phyloP scores from a whole-genome alignment of 2,329 filamentous ascomycete species.

The Coleophoma cylindrospora region DNA sequence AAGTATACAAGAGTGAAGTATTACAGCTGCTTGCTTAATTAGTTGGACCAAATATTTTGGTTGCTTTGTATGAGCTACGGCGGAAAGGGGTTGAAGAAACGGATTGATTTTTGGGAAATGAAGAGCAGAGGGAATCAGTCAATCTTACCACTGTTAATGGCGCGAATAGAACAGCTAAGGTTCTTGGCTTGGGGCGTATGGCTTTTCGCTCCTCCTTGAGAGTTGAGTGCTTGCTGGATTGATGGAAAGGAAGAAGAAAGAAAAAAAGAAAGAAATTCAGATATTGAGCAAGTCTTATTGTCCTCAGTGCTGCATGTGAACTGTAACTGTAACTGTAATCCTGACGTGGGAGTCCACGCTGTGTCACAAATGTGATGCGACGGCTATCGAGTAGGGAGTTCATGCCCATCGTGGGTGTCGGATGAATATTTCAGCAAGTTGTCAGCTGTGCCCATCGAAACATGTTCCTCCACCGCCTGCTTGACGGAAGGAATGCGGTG shows the following conservation, averaged over 20 bases:
- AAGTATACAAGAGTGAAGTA: neutral
- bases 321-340: too few species aligned
- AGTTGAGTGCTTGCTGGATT: neutral
- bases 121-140: neutral
- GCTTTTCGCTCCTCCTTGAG: neutral
- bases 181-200: neutral
- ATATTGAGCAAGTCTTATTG: too few species aligned
- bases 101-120: neutral
- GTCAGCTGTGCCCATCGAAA: too few species aligned
- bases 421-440: too few species aligned
- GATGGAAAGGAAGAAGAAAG: neutral
- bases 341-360: too few species aligned
- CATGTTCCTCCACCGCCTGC: too few species aligned
- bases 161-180: neutral
- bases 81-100: conserved; percentile 3
- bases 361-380: too few species aligned
- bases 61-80: conserved; percentile 13
- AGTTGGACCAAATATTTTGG: conserved; percentile 16
- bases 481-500: too few species aligned
- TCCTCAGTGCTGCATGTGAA: too few species aligned
- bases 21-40: conserved; percentile 7
- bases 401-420: too few species aligned
- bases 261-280: neutral
- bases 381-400: too few species aligned
- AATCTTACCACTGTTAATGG: conserved; percentile 1